A percentile compares a stretch with the other conserved stretches of the same genome.
Evolutionary conservation across 106 monocot species (phyloP).

Genomic region (Allium fistulosum): DNA sequence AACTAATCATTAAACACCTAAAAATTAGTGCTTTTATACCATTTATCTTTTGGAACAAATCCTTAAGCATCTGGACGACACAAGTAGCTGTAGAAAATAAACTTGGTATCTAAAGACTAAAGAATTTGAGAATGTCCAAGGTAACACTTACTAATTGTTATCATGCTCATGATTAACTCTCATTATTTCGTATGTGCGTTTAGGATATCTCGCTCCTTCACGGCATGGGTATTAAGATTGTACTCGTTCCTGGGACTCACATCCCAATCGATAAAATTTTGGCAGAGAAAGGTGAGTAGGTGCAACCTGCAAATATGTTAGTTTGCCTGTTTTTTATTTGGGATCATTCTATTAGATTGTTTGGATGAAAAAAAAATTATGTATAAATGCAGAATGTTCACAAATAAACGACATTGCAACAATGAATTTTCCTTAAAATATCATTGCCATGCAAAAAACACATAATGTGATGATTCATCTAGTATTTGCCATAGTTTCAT

Average conservation of each 20-base stretch:
- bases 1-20: background rate
- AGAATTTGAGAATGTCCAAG: too few species aligned
- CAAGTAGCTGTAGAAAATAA: too few species aligned
- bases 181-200: background rate
- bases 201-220: conserved; percentile 76
- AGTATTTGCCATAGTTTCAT: too few species aligned
- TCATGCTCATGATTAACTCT: background rate
- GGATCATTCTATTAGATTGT: background rate
- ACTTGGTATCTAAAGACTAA: too few species aligned
- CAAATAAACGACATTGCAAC: too few species aligned
- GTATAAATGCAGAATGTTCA: too few species aligned
- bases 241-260: conserved; percentile 57
- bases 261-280: conserved; percentile 54
- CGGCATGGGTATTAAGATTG: conserved; percentile 67
- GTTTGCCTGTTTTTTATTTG: background rate
- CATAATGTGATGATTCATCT: too few species aligned
- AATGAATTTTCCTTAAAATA: too few species aligned
- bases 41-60: background rate
- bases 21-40: background rate
- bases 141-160: too few species aligned
- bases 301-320: background rate
- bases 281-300: conserved; percentile 44
- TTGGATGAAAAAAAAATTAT: too few species aligned
- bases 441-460: too few species aligned
- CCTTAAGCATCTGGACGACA: too few species aligned